Conservation (phyloP, 2,329 filamentous ascomycete species). For the Verticillium albo-atrum region DNA sequence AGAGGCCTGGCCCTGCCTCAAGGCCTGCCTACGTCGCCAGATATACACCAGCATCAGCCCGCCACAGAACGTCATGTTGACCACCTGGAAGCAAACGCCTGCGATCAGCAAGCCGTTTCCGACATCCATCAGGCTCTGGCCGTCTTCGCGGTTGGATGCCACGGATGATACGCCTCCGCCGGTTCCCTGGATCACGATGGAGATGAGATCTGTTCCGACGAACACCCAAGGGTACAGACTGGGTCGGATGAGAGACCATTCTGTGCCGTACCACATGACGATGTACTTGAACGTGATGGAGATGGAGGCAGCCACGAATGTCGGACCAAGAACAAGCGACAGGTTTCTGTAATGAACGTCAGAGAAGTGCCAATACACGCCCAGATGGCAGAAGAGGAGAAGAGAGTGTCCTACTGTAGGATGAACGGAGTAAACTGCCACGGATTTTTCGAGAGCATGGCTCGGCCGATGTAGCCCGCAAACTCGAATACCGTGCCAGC, state of each 20-base stretch:
- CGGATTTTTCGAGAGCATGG: slow-evolving; percentile 22
- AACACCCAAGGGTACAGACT: slow-evolving; percentile 44
- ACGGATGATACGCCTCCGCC: slow-evolving; percentile 12
- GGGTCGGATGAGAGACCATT: slow-evolving; percentile 34
- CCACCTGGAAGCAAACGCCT: slow-evolving; percentile 20
- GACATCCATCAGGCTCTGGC: slow-evolving; percentile 6
- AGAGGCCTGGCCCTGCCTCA: neutral
- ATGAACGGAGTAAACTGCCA: slow-evolving; percentile 35
- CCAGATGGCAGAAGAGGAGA: no score
- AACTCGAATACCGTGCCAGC: neutral
- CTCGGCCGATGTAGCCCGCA: neutral
- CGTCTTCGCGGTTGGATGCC: neutral
- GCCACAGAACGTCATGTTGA: slow-evolving; percentile 19
- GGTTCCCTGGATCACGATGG: slow-evolving; percentile 20
- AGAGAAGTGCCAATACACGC: no score
- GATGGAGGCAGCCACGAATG: slow-evolving; percentile 38
- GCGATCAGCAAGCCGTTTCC: slow-evolving; percentile 15
- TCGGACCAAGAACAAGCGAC: slow-evolving; percentile 35
- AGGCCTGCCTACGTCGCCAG: neutral
- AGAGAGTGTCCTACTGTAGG: slow-evolving; percentile 20
- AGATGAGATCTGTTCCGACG: slow-evolving; percentile 41
- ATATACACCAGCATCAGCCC: slow-evolving; percentile 8
- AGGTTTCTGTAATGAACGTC: slow-evolving; percentile 18
- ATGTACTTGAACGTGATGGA: slow-evolving; percentile 43
- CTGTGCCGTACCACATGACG: slow-evolving; percentile 34